A percentile compares a stretch with the other conserved stretches of the same genome.
phyloP scores from a whole-genome alignment of 306 rosid genomes.

The Medicago ruthenica region DNA sequence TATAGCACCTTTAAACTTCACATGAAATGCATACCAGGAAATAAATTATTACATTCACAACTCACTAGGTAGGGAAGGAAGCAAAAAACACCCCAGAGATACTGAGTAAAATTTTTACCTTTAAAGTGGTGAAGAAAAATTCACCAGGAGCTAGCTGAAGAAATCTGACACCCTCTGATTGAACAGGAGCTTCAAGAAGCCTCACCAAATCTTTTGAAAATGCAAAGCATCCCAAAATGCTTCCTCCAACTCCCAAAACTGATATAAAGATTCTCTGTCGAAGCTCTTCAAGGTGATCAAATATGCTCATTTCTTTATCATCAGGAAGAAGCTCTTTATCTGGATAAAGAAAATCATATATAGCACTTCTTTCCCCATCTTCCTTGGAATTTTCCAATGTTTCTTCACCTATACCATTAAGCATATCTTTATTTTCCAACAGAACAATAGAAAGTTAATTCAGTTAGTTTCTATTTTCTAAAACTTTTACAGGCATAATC shows the following conservation, averaged over 20 bases:
- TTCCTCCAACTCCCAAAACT: slow-evolving; percentile 80
- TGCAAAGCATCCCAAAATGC: slow-evolving; percentile 87
- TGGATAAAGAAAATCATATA: slow-evolving; percentile 82
- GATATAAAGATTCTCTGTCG: slow-evolving; percentile 90
- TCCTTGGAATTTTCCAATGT: slow-evolving; percentile 42
- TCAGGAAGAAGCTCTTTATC: slow-evolving; percentile 92
- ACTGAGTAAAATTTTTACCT: slow-evolving; percentile 56
- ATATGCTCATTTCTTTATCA: slow-evolving; percentile 90
- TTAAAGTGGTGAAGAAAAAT: slow-evolving; percentile 89
- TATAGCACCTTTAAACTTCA: slow-evolving; percentile 21
- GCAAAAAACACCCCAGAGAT: background rate
- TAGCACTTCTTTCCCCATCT: slow-evolving; percentile 53
- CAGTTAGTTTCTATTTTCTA: background rate
- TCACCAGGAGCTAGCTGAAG: slow-evolving; percentile 98
- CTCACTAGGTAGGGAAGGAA: slow-evolving; percentile 22
- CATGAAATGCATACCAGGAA: slow-evolving; percentile 12
- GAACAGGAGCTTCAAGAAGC: slow-evolving; percentile 91
- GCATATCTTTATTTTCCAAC: slow-evolving; percentile 45
- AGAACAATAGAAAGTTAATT: background rate
- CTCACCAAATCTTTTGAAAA: slow-evolving; percentile 77
- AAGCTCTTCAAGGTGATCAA: slow-evolving; percentile 98
- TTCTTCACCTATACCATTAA: slow-evolving; percentile 51
- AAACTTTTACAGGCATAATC: background rate
- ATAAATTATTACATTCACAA: slow-evolving; percentile 26
- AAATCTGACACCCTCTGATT: slow-evolving; percentile 83